A percentile compares a stretch with the other conserved stretches of the same genome.
These are phyloP conservation scores for Globisporangium nodosum DNA, from an alignment of 352 stramenopile genomes.

Conservation along the genomic window DNA sequence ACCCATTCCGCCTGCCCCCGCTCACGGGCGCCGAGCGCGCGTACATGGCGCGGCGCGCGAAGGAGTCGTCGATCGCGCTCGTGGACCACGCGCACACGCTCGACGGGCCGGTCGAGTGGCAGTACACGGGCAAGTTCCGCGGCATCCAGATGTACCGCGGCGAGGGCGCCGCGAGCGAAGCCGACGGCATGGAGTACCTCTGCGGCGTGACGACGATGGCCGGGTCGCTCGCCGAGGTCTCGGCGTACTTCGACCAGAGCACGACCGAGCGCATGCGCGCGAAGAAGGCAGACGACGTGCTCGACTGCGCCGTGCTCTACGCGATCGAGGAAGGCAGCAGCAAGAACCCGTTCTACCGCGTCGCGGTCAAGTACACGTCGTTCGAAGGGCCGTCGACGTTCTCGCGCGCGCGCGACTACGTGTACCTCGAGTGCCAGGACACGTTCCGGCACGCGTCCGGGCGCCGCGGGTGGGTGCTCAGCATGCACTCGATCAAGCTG, in stretches of 20 bases:
- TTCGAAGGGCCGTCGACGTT: slow-evolving; percentile 54
- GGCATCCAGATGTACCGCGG: slow-evolving; percentile 81
- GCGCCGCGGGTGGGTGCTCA: slow-evolving; percentile 65
- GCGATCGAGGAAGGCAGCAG: slow-evolving; percentile 35
- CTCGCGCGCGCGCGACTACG: slow-evolving; percentile 60
- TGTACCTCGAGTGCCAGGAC: slow-evolving; percentile 74
- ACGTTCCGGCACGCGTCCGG: slow-evolving; percentile 70
- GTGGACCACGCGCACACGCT: slow-evolving; percentile 72
- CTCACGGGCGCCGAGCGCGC: slow-evolving; percentile 35
- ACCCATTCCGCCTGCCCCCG: slow-evolving; percentile 19
- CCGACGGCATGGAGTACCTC: slow-evolving; percentile 44
- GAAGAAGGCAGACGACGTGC: slow-evolving; percentile 57
- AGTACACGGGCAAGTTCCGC: slow-evolving; percentile 67
- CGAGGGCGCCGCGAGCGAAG: slow-evolving; percentile 42
- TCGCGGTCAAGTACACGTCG: slow-evolving; percentile 66
- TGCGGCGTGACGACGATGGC: slow-evolving; percentile 77
- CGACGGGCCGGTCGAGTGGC: slow-evolving; percentile 65
- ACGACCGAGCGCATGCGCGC: slow-evolving; percentile 52
- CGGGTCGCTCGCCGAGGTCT: slow-evolving; percentile 59
- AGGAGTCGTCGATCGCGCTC: slow-evolving; percentile 59
- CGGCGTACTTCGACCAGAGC: slow-evolving; percentile 59
- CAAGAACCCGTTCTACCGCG: slow-evolving; percentile 53
- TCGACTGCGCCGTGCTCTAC: slow-evolving; percentile 68
- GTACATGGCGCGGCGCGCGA: slow-evolving; percentile 64
- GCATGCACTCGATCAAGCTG: slow-evolving; percentile 83